Base-by-base conservation (phyloP, 768 basidiomycete genomes). In the Suillus spraguei region DNA sequence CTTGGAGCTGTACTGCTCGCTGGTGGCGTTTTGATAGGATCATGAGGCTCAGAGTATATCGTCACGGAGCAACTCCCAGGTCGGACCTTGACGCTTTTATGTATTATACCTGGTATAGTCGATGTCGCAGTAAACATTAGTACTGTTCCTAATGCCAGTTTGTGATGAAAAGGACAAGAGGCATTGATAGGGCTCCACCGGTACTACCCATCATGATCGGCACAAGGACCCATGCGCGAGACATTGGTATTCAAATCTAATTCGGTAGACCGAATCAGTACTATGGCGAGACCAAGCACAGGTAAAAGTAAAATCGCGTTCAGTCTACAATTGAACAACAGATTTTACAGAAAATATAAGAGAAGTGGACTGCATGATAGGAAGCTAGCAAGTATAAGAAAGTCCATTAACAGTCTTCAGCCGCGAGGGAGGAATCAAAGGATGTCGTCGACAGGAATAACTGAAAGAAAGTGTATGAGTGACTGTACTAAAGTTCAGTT, bases 1-100 rank as follows among this genome's bases (percentile, higher is more conserved):
- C 38, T 74, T 8, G 74, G 70, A 33, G 61, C 67, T 38, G 46
- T 72, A 55, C 42, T 70, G 39, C 61, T 74, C 32, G 68, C 65
- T 9, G 56, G 71, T 24, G 60, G 69, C 20, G 54, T 75, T 56
- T 65, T 74, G 10, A 60, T 64, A n/a, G n/a, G n/a, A n/a, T n/a
- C n/a, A 52, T 74, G 38, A 28, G 28, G 28, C 28, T 2, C 2
- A 58, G 28, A 28, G 11, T n/a, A 58, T 28, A 20, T 13, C 24
- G 17, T 58, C 39, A 28, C 9, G 56, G 41, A 20, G 28, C 3
- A 17, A 4, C 38, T 41, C 41, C 17, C 6, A 32, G 17, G 17
- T 41, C 39, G 39, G 56, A 58, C 52, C 20, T 33, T 53, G 32
- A 33, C 8, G 41, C 39, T 24, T 10, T 55, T 7, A 36, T 55